Percentiles rank a stretch among this genome's conserved stretches.
Evolutionary conservation across 768 basidiomycete species (phyloP).

Genomic region (Hydnum rufescens): DNA sequence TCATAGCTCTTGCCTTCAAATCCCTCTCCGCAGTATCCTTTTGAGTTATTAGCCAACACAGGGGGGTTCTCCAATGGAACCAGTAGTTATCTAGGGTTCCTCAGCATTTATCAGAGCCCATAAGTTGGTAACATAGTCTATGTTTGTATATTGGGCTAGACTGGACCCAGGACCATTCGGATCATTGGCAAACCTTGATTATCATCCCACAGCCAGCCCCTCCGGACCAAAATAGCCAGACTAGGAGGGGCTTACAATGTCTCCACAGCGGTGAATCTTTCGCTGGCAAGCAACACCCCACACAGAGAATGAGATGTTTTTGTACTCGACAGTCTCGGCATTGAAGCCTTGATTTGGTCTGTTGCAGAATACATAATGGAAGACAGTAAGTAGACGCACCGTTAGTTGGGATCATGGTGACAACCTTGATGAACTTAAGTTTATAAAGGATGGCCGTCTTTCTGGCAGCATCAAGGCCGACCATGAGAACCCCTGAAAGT

Average conservation of each 20-base stretch:
- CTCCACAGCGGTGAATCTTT: constrained; percentile 99
- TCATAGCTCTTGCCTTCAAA: too few relatives aligned
- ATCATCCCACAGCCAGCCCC: too few relatives aligned
- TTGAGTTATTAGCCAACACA: too few relatives aligned
- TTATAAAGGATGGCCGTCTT: constrained; percentile 98
- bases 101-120: too few relatives aligned
- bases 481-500: constrained; percentile 88
- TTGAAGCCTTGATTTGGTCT: constrained; percentile 63
- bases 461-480: constrained; percentile 98
- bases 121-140: too few relatives aligned
- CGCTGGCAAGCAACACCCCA: constrained; percentile 99
- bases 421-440: constrained; percentile 98
- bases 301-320: constrained; percentile 99
- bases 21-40: too few relatives aligned
- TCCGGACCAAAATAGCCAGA: too few relatives aligned
- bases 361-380: constrained; percentile 5
- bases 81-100: too few relatives aligned
- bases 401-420: constrained; percentile 99
- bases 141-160: too few relatives aligned
- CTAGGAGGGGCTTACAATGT: constrained; percentile 58
- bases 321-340: constrained; percentile 99
- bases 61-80: too few relatives aligned
- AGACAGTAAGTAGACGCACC: constrained; percentile 36
- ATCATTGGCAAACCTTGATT: too few relatives aligned
- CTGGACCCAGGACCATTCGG: too few relatives aligned